These are phyloP conservation scores for Oryza longistaminata DNA, from an alignment of 176 grass and related monocot genomes.

Conservation along the genomic window DNA sequence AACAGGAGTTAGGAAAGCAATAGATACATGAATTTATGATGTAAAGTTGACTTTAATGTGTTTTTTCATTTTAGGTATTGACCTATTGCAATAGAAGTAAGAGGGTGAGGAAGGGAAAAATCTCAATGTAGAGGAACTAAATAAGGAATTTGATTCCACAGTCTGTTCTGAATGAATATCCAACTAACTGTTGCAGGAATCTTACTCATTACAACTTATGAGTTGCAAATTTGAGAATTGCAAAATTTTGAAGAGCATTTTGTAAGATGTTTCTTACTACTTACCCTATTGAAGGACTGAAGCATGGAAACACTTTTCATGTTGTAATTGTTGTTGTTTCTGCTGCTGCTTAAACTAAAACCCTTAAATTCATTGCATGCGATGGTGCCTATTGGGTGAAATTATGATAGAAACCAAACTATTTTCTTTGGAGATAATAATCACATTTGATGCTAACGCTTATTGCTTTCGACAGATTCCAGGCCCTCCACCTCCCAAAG, in stretches of 20 bases:
- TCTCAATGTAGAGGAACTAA: not conserved
- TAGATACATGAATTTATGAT: too few species aligned
- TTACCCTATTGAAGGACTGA: not conserved
- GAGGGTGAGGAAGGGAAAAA: not conserved
- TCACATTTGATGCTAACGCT: conserved; percentile 23
- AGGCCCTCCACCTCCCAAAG: conserved; percentile 76
- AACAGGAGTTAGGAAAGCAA: too few species aligned
- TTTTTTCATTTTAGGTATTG: not conserved
- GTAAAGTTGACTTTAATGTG: too few species aligned
- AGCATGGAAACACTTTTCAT: not conserved
- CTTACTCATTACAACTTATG: not conserved
- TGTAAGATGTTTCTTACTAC: not conserved
- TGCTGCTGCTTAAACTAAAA: not conserved
- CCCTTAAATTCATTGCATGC: not conserved
- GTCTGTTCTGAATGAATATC: not conserved
- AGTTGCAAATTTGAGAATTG: not conserved
- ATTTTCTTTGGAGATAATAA: not conserved
- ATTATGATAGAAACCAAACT: not conserved
- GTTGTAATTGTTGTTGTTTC: not conserved
- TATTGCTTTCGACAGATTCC: conserved; percentile 63
- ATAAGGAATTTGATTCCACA: not conserved
- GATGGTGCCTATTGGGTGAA: not conserved
- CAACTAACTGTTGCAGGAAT: not conserved
- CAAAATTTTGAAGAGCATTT: not conserved
- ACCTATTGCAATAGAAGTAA: not conserved